A percentile compares a stretch with the other conserved stretches of the same genome.
phyloP scores from a whole-genome alignment of 805 yeast species.

The Naumovozyma baii region DNA sequence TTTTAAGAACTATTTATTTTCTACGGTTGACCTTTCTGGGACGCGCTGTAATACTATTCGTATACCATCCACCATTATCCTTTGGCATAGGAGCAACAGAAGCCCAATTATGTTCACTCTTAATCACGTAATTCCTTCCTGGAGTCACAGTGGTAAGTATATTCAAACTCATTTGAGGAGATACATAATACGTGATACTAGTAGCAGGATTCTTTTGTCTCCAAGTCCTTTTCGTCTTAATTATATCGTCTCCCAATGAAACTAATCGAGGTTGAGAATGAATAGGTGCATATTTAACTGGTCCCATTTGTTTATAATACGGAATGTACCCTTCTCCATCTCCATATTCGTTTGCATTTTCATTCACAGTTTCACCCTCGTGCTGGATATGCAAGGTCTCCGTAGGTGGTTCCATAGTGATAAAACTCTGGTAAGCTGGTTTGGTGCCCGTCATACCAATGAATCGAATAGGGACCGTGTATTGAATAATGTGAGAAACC shows the following conservation, averaged over 20 bases:
- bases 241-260: slow-evolving; percentile 27
- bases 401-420: slow-evolving; percentile 31
- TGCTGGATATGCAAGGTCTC: too few species aligned
- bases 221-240: slow-evolving; percentile 57
- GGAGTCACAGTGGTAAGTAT: slow-evolving; percentile 65
- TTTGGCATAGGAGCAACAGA: slow-evolving; percentile 59
- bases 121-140: slow-evolving; percentile 64
- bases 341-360: too few species aligned
- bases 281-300: slow-evolving; percentile 79
- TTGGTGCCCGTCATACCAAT: slow-evolving; percentile 63
- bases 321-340: slow-evolving; percentile 50
- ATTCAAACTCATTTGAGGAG: slow-evolving; percentile 28
- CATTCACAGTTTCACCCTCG: too few species aligned
- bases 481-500: slow-evolving; percentile 43
- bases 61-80: slow-evolving; percentile 44
- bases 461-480: slow-evolving; percentile 53
- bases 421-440: slow-evolving; percentile 31
- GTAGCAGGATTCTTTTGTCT: slow-evolving; percentile 57
- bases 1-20: too few species aligned
- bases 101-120: slow-evolving; percentile 56
- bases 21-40: background rate
- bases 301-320: slow-evolving; percentile 67
- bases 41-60: slow-evolving; percentile 9
- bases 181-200: slow-evolving; percentile 42
- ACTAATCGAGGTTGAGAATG: slow-evolving; percentile 74